Evolutionary conservation across 768 basidiomycete species (phyloP), one percentile per base, ranked within the genome.

Genomic region (Phallus indusiatus): DNA sequence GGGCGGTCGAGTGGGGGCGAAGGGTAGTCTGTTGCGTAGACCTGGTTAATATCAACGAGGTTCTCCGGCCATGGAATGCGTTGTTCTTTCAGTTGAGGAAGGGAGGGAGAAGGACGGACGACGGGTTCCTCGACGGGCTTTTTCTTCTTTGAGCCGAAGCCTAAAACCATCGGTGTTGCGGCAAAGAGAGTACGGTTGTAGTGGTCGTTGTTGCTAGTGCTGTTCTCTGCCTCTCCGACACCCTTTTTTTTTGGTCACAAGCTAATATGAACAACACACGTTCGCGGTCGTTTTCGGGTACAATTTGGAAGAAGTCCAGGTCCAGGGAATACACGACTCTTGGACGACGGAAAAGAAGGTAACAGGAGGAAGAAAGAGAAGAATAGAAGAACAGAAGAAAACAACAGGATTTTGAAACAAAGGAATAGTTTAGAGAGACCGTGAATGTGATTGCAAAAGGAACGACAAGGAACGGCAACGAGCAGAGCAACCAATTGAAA

Each of bases 11-110:
- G 35, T 37, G 65, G 59, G 35, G 65, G 53, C 42, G 73, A 69
- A 16, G 58, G 18, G n/a, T 60, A 16, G 20, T 14, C 28, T 16
- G 47, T 11, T n/a, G 58, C 53, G 36, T 59, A 46, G 20, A 46
- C 79, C 17, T 54, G 57, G 42, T 61, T 75, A 61, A 86, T 75
- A 67, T 92, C 87, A 47, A 93, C 83, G 36, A 93, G 79, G 71
- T 85, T 79, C 72, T 85, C 86, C 21, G 90, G 90, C 90, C 90
- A 93, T 59, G 85, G 85, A 42, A 90, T 86, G 36, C 84, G 87
- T 66, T 83, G 85, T 48, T 84, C 78, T 55, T 74, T 78, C 64
- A 92, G 79, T 67, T 89, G 83, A 59, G 90, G 90, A 37, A 92
- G 79, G 53, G 89, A 91, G 8, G 88, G 86, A 46, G 87, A 88